Conservation (phyloP, 75 land plant genomes). For the Sequoia sempervirens region DNA sequence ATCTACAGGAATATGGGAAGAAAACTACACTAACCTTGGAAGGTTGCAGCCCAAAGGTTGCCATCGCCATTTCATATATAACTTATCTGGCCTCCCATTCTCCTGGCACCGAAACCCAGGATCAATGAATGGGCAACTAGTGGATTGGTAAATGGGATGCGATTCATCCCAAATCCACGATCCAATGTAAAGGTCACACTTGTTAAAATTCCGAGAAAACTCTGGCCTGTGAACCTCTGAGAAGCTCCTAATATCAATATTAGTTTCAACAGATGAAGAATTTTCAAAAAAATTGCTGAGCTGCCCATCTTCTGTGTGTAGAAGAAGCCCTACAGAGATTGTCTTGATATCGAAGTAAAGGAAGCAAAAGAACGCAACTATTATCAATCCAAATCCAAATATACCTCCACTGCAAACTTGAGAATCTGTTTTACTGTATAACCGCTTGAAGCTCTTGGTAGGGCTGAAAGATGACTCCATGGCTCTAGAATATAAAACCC, state of each 20-base stretch:
- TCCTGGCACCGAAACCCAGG: slow-evolving; percentile 62
- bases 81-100: slow-evolving; percentile 63
- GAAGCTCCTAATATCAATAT: not conserved
- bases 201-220: slow-evolving; percentile 2
- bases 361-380: slow-evolving; percentile 10
- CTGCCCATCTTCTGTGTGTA: not conserved
- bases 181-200: slow-evolving; percentile 58
- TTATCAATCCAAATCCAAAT: not conserved
- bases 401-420: slow-evolving; percentile 10
- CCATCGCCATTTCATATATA: slow-evolving; percentile 47
- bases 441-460: slow-evolving; percentile 8
- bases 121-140: slow-evolving; percentile 58
- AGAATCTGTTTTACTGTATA: slow-evolving; percentile 4
- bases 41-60: slow-evolving; percentile 52
- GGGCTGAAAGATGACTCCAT: slow-evolving; percentile 8
- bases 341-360: slow-evolving; percentile 9
- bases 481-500: not conserved
- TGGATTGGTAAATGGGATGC: slow-evolving; percentile 59
- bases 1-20: not conserved
- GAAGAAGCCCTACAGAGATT: not conserved
- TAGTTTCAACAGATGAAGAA: not conserved
- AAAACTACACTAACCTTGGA: slow-evolving; percentile 52
- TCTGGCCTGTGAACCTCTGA: not conserved
- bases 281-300: not conserved
- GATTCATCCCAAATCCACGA: slow-evolving; percentile 65